These are phyloP conservation scores for Pythium dissotocum DNA, from an alignment of 352 stramenopile species.

Conservation along the genomic window DNA sequence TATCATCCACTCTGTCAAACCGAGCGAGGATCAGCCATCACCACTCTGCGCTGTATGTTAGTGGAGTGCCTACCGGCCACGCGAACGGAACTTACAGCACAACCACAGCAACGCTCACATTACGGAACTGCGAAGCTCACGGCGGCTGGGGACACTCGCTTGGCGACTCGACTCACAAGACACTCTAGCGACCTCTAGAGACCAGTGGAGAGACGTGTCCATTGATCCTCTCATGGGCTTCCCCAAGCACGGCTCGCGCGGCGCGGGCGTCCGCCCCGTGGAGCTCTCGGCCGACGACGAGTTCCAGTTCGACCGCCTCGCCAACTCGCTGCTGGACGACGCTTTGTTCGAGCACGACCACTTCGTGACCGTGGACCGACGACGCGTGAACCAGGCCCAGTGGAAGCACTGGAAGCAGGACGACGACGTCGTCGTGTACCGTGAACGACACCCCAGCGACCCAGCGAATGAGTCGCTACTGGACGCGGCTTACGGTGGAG, in stretches of 20 bases:
- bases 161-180: no score
- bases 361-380: constrained; percentile 21
- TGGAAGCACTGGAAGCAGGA: constrained; percentile 25
- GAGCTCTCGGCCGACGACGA: constrained; percentile 25
- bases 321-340: constrained; percentile 24
- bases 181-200: no score
- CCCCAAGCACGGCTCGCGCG: background rate
- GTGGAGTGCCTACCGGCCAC: background rate
- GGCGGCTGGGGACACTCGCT: background rate
- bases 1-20: background rate
- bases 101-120: background rate
- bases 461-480: constrained; percentile 9
- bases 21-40: constrained; percentile 2
- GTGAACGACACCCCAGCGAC: constrained; percentile 11
- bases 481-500: background rate
- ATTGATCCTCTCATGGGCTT: constrained; percentile 4
- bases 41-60: background rate
- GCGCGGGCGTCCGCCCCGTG: constrained; percentile 6
- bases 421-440: constrained; percentile 27
- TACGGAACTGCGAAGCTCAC: background rate
- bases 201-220: no score
- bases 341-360: constrained; percentile 27
- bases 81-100: background rate
- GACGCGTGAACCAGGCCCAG: constrained; percentile 18
- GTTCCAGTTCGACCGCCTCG: constrained; percentile 25